These are phyloP conservation scores for Candida arabinofermentans DNA, from an alignment of 805 yeast genomes.

Conservation along the genomic window DNA sequence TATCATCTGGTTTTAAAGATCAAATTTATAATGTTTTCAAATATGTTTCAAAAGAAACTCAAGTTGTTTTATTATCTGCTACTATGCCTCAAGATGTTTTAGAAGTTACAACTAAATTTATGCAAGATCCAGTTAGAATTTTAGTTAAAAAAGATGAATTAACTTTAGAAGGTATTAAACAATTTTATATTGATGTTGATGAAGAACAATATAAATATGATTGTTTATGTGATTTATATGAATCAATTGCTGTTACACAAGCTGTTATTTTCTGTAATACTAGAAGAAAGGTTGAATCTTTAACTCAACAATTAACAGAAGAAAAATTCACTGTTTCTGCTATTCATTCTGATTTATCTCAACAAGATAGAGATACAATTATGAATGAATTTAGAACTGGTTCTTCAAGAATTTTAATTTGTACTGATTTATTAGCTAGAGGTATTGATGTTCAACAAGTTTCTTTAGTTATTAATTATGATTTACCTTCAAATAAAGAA, in stretches of 20 bases:
- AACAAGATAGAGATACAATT: constrained; percentile 87
- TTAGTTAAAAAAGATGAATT: constrained; percentile 93
- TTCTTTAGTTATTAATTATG: constrained; percentile 92
- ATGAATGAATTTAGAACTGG: constrained; percentile 97
- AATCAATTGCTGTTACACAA: constrained; percentile 91
- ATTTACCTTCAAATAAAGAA: constrained; percentile 87
- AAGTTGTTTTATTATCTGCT: constrained; percentile 93
- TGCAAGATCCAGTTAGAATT: constrained; percentile 90
- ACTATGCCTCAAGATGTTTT: constrained; percentile 89
- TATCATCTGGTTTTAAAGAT: constrained; percentile 90
- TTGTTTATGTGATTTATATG: constrained; percentile 90
- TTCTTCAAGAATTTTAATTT: constrained; percentile 85
- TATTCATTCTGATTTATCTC: constrained; percentile 97
- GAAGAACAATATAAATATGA: constrained; percentile 94
- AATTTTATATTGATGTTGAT: constrained; percentile 85
- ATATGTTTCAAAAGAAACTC: constrained; percentile 76
- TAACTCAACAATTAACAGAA: constrained; percentile 71
- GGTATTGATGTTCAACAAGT: constrained; percentile 99
- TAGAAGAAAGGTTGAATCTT: constrained; percentile 89
- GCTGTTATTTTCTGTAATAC: constrained; percentile 98
- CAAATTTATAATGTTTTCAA: constrained; percentile 92
- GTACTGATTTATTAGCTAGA: constrained; percentile 97
- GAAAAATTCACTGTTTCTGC: constrained; percentile 89
- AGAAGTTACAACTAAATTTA: constrained; percentile 88
- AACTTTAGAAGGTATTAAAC: constrained; percentile 91